Base-by-base conservation (phyloP, 192 early-diverging fungal genomes). In the Umbelopsis sp. region DNA sequence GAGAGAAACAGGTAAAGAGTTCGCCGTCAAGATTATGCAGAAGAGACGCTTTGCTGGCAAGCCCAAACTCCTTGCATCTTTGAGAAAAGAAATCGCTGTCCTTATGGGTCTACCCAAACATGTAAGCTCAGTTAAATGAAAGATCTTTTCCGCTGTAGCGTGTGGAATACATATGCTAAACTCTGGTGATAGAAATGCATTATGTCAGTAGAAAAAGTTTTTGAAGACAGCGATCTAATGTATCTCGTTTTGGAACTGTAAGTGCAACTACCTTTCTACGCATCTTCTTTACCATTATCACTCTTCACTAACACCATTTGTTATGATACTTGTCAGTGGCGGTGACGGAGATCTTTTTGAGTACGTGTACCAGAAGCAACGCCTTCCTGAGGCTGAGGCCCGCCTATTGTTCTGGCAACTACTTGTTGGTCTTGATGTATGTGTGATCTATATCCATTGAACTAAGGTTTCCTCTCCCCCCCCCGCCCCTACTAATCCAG, bases 261-360 rank as follows among this genome's bases (percentile, higher is more conserved):
- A 75, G 68, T 59, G 9, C 20, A 6, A 21, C 17, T n/a, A 4
- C 47, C 8, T 49, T 0, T 49, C 12, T 1, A 4, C 5, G 12
- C 38, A 6, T 11, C 12, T 41, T 41, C 12, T 11, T 41, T 5
- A 4, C 12, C 12, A 41, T 11, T 41, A 0, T 3, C 38, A 11
- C 38, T 11, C 38, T 6, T 41, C 38, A 11, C 38, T 3, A 41
- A 41, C 38, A 11, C 38, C 38, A 41, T 41, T 11, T 41, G 3
- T 5, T 38, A 38, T 38, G 3, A 11, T 41, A 6, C 38, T 41
- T 41, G 38, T 1, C 59, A 92, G 91, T 68, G 92, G 92, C 4
- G 83, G 86, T 11, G 95, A 92, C 65, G 95, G 95, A 62, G 97
- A 98, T 77, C 81, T 99, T 22, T 98, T 98, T 81, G 96, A 98